phyloP scores from a whole-genome alignment of 2,329 filamentous ascomycete species.

The Dactylonectria estremocensis region DNA sequence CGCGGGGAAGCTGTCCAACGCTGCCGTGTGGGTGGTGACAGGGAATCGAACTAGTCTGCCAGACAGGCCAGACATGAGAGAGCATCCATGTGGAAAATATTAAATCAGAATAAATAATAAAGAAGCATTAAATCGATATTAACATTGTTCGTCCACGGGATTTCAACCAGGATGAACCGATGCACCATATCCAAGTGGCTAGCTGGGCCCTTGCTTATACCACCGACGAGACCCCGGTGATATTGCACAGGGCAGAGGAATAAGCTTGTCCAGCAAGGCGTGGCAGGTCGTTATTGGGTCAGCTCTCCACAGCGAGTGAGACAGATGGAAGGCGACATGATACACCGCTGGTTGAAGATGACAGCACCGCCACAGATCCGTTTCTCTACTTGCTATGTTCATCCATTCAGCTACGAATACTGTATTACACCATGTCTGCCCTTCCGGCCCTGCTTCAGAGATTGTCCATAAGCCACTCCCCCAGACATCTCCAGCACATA shows the following conservation, averaged over 20 bases:
- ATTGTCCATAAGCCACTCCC: background rate
- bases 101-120: conserved; percentile 9
- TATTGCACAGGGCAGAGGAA: conserved; percentile 5
- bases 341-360: conserved; percentile 1
- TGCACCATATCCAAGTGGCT: background rate
- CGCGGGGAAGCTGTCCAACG: conserved; percentile 22
- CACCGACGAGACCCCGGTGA: conserved; percentile 9
- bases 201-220: conserved; percentile 17
- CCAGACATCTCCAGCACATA: conserved; percentile 14
- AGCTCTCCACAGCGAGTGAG: conserved; percentile 1
- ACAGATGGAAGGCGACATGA: background rate
- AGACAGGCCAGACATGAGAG: conserved; percentile 1
- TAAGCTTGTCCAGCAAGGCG: background rate
- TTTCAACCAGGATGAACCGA: background rate
- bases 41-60: conserved; percentile 1
- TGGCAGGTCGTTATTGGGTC: conserved; percentile 20
- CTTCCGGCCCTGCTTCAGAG: background rate
- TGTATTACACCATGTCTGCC: background rate
- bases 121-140: background rate
- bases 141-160: background rate
- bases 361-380: background rate
- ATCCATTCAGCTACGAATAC: background rate
- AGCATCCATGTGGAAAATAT: background rate
- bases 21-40: conserved; percentile 22
- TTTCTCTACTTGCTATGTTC: background rate